These are phyloP conservation scores for Tricholoma sp. DNA, from an alignment of 768 basidiomycete genomes.

Conservation along the genomic window DNA sequence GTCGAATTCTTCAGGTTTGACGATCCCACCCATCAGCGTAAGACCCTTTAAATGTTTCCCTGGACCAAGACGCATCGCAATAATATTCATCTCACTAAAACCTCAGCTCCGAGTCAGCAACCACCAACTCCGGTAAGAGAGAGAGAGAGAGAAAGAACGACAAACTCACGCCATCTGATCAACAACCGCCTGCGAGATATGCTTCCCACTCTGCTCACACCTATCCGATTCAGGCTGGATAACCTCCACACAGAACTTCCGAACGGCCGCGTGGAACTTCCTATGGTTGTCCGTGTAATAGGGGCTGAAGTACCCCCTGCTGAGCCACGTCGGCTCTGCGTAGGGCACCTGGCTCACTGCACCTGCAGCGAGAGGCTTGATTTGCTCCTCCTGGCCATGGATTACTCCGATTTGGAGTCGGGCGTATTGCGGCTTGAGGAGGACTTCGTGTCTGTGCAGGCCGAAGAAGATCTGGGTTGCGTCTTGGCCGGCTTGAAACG, in stretches of 20 bases:
- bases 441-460: slow-evolving; percentile 78
- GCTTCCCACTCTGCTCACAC: slow-evolving; percentile 86
- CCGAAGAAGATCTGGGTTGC: slow-evolving; percentile 82
- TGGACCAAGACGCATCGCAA: slow-evolving; percentile 89
- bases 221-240: slow-evolving; percentile 68
- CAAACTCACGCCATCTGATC: slow-evolving; percentile 67
- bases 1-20: slow-evolving; percentile 83
- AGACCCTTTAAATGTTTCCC: slow-evolving; percentile 83
- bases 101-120: neutral
- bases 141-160: too few relatives aligned
- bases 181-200: slow-evolving; percentile 78
- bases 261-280: slow-evolving; percentile 68
- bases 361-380: slow-evolving; percentile 53
- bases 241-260: slow-evolving; percentile 73
- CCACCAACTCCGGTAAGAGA: neutral
- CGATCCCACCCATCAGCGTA: slow-evolving; percentile 67
- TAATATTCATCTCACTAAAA: slow-evolving; percentile 65
- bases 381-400: slow-evolving; percentile 47
- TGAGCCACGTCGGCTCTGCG: slow-evolving; percentile 82
- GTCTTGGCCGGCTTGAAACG: slow-evolving; percentile 59
- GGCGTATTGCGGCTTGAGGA: slow-evolving; percentile 66
- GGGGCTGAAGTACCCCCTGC: slow-evolving; percentile 59
- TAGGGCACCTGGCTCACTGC: slow-evolving; percentile 77
- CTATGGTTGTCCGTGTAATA: slow-evolving; percentile 77
- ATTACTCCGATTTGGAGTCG: slow-evolving; percentile 66